Base-by-base conservation (phyloP, 202 grass and related monocot species). In the Carex arenaria region DNA sequence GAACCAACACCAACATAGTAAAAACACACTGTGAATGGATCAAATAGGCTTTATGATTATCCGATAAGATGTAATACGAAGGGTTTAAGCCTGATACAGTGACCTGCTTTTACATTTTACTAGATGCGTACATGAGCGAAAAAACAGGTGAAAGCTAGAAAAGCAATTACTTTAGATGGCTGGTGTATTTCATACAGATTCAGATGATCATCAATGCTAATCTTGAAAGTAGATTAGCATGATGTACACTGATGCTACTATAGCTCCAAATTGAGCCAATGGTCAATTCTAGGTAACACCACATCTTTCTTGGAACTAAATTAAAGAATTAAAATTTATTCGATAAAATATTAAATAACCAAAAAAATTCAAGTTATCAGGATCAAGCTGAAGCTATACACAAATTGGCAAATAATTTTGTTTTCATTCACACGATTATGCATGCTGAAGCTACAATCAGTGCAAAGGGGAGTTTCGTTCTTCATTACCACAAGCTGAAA, bases 401-500 rank as follows among this genome's bases (percentile, higher is more conserved):
- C 76, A 79, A 62, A 62, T 62, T 62, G 70, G 15, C 8, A 60
- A 59, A 10, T 17, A 60, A 20, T 19, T 62, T 80, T 38, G 6
- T 8, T 34, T 61, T 57, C 30, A 19, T 45, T 45, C 31, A 80
- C 59, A 26, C 10, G 1, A 34, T 57, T 26, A 36, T 34, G 72
- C 51, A 56, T 32, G 30, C 6, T 9, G 51, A 78, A 59, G 30
- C 73, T 59, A 30, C 54, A 78, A 78, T 78, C 73, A 60, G 17
- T 13, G 32, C 15, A 45, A 42, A 63, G 49, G 34, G 11, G 52
- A 61, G 31, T 61, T 34, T 63, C 31, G 1, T 80, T 80, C 76
- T 38, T 80, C 55, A 63, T 80, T 15, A 43, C 55, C 56, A 80
- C 76, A 80, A 43, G 56, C 76, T 80, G 56, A 59, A 61, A 61